phyloP scores from a whole-genome alignment of 2,329 filamentous ascomycete genomes.

The Hymenoscyphus albidus region DNA sequence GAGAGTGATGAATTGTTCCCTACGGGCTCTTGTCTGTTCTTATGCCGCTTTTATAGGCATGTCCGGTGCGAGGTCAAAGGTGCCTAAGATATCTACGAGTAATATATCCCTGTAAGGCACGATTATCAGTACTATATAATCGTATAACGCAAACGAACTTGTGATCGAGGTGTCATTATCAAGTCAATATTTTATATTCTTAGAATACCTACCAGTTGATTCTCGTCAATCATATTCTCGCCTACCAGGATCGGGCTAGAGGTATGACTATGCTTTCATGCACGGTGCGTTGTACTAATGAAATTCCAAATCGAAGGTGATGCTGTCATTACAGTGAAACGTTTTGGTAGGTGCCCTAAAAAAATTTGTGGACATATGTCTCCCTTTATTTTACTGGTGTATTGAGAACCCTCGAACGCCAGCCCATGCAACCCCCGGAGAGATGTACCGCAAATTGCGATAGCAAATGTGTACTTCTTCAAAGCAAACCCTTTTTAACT shows the following conservation, averaged over 20 bases:
- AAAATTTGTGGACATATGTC: neutral
- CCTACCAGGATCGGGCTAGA: no score
- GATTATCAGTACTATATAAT: no score
- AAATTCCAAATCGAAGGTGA: neutral
- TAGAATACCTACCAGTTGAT: no score
- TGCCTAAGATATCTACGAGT: neutral
- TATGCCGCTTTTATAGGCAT: neutral
- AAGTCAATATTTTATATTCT: no score
- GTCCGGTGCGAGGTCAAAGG: neutral
- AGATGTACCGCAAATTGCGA: constrained; percentile 7
- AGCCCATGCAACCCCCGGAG: constrained; percentile 25
- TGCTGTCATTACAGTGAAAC: neutral
- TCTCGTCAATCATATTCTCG: no score
- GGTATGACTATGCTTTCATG: neutral
- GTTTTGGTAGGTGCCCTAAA: neutral
- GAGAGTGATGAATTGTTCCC: no score
- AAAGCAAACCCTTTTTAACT: constrained; percentile 4
- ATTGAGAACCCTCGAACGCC: constrained; percentile 25
- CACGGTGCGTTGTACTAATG: neutral
- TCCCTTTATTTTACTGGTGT: constrained; percentile 6
- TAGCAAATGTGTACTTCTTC: neutral
- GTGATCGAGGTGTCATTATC: no score
- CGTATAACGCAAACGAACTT: no score
- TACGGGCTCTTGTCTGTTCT: neutral
- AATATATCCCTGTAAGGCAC: neutral